phyloP scores from a whole-genome alignment of 441 rosid genomes.

The Populus hybrid region DNA sequence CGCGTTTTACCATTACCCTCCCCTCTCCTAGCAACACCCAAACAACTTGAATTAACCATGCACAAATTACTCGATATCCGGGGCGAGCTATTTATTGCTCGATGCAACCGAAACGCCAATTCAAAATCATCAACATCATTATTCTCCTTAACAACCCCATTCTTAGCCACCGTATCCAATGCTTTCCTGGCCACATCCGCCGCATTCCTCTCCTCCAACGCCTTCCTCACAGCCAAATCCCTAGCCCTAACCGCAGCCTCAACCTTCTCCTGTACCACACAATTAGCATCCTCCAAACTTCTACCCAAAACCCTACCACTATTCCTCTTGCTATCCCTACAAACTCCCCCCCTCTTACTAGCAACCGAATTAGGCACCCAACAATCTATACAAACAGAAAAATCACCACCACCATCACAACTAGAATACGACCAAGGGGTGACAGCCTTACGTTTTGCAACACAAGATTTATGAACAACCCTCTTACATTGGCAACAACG shows the following conservation, averaged over 20 bases:
- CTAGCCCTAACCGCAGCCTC: constrained; percentile 29
- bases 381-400: constrained; percentile 54
- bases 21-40: constrained; percentile 9
- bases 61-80: no score
- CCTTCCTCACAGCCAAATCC: constrained; percentile 29
- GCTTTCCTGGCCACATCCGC: constrained; percentile 21
- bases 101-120: constrained; percentile 36
- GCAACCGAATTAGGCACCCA: constrained; percentile 53
- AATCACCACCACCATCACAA: constrained; percentile 23
- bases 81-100: constrained; percentile 33
- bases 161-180: constrained; percentile 14
- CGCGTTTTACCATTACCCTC: neutral
- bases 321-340: constrained; percentile 20
- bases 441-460: constrained; percentile 23
- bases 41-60: constrained; percentile 12
- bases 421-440: constrained; percentile 48
- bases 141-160: neutral
- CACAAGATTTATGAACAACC: constrained; percentile 44
- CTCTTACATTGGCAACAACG: constrained; percentile 43
- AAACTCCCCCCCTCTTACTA: constrained; percentile 13
- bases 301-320: constrained; percentile 17
- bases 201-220: constrained; percentile 20
- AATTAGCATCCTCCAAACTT: constrained; percentile 23
- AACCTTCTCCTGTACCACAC: constrained; percentile 19
- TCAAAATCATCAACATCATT: constrained; percentile 22